Evolutionary conservation across 805 yeast genomes (phyloP), one percentile per base, ranked within the genome.

Genomic region (Blastobotrys mokoenaii): DNA sequence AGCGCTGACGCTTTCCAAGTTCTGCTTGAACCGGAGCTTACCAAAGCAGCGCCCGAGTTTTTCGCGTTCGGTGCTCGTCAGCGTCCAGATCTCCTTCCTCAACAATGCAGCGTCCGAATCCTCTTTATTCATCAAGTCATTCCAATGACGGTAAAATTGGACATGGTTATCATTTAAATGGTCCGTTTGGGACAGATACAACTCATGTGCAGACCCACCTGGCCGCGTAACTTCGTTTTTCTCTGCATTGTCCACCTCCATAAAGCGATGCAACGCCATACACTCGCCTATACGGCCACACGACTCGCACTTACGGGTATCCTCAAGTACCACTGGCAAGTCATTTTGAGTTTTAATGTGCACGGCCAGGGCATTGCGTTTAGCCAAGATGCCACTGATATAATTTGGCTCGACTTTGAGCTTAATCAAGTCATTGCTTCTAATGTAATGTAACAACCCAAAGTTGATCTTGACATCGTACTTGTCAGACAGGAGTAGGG

Each of bases 401-500:
- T 88, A 94, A 9, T 70, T 65, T 9, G 65, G 60, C 25, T 72
- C 65, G 2, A 77, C 68, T 2, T 78, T 76, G 47, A 79, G 76
- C 40, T 75, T 71, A 29, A 74, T 70, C 20, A 82, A 73, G 33
- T 74, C 70, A 36, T 71, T 70, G 25, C 72, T 69, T 46, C 79
- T 79, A 0, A 95, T 80, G 61, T 89, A 93, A 6, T 83, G 83
- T 25, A 93, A 67, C 30, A 87, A 64, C 41, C 80, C 83, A 46
- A 77, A 76, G 2, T 73, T 69, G 2, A 84, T 74, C 17, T 82
- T 80, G 37, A 83, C 65, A 34, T 78, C 81, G 60, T 90, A 90
- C 20, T 94, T 67, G 51, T 93, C 97, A 40, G 79, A 77, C 55
- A 87, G 72, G 46, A 93, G 64, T 12, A 90, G 64, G 0, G 95